A percentile compares a stretch with the other conserved stretches of the same genome.
phyloP scores from a whole-genome alignment of 202 grass and related monocot species.

The Dendrocalamus latiflorus region DNA sequence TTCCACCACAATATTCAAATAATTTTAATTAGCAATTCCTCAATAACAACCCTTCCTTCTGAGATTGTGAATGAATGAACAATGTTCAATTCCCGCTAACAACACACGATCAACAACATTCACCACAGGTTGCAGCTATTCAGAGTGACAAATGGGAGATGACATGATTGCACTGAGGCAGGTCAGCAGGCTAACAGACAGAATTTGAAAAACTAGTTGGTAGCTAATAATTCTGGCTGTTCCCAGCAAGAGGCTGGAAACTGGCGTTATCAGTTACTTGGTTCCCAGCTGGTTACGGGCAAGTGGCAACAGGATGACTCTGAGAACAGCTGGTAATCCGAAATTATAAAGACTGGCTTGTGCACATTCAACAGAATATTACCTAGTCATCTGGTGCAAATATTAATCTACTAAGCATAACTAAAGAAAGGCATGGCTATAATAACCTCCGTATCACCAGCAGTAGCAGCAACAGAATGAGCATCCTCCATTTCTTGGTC shows the following conservation, averaged over 20 bases:
- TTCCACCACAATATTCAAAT: background rate
- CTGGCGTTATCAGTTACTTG: background rate
- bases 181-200: background rate
- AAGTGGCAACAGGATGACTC: background rate
- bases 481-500: conserved; percentile 97
- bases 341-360: background rate
- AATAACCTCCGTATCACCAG: conserved; percentile 78
- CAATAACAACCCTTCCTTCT: background rate
- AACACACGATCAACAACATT: background rate
- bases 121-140: background rate
- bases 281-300: background rate
- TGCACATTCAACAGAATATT: background rate
- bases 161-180: background rate
- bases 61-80: background rate
- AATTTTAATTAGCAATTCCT: background rate
- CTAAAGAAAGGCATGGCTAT: background rate
- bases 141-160: background rate
- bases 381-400: background rate
- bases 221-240: background rate
- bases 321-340: background rate
- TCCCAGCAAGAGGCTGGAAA: background rate
- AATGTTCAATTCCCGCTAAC: background rate
- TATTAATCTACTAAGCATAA: background rate
- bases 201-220: background rate
- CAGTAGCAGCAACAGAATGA: conserved; percentile 65